phyloP scores from a whole-genome alignment of 164 flowering plant genomes.

The Hamamelis virginiana region DNA sequence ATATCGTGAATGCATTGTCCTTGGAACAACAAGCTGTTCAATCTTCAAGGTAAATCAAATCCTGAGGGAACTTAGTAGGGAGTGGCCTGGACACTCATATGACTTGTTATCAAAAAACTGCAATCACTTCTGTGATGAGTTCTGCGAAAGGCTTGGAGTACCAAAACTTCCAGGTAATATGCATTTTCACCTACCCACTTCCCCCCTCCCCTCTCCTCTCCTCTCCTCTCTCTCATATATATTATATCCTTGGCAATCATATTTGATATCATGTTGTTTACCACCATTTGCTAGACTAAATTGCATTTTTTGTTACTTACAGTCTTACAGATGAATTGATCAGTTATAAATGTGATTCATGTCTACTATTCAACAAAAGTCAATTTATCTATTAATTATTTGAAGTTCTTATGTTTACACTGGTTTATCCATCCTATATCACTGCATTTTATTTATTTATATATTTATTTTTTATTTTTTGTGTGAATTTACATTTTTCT shows the following conservation, averaged over 20 bases:
- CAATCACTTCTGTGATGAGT: constrained; percentile 95
- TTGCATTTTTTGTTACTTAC: not conserved
- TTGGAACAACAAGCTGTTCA: constrained; percentile 65
- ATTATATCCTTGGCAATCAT: not conserved
- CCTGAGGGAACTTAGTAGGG: constrained; percentile 84
- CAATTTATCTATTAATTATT: too few species aligned
- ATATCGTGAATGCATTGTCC: constrained; percentile 75
- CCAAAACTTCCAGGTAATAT: constrained; percentile 89
- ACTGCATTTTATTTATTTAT: too few species aligned
- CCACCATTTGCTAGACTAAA: not conserved
- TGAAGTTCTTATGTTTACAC: too few species aligned
- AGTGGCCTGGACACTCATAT: constrained; percentile 89
- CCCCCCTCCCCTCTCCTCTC: too few species aligned
- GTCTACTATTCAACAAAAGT: too few species aligned
- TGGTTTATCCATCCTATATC: too few species aligned
- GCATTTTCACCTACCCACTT: constrained; percentile 6
- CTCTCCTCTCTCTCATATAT: not conserved
- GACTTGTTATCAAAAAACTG: constrained; percentile 88
- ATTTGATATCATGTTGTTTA: not conserved
- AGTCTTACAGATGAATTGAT: not conserved
- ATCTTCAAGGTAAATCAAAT: constrained; percentile 73
- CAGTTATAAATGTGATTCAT: not conserved
- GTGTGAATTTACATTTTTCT: too few species aligned
- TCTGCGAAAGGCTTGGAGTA: constrained; percentile 86
- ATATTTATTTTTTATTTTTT: too few species aligned